phyloP scores from a whole-genome alignment of 768 basidiomycete species.

The Suillus subluteus region DNA sequence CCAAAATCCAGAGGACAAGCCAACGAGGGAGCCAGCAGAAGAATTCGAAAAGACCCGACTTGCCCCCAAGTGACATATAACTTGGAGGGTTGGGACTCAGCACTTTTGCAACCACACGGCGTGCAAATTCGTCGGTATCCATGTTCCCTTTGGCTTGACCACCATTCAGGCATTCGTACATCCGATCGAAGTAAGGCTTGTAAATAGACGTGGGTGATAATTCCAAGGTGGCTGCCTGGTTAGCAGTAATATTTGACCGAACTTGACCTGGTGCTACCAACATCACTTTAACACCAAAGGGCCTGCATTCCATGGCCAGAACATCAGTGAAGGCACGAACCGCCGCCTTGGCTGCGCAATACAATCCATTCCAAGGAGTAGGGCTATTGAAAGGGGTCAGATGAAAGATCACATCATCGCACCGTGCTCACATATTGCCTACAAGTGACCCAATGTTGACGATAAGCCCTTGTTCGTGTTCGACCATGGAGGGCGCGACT shows the following conservation, averaged over 20 bases:
- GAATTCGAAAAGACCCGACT: constrained; percentile 29
- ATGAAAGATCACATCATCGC: background rate
- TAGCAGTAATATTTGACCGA: constrained; percentile 65
- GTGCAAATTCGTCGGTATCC: constrained; percentile 55
- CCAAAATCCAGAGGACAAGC: constrained; percentile 21
- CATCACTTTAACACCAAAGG: constrained; percentile 71
- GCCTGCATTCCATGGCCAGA: constrained; percentile 73
- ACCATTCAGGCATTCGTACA: constrained; percentile 54
- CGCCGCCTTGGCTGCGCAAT: too few relatives aligned
- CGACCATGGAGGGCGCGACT: constrained; percentile 75
- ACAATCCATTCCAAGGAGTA: too few relatives aligned
- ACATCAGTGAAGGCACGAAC: constrained; percentile 55
- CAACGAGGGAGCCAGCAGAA: constrained; percentile 29
- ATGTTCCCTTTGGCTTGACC: constrained; percentile 56
- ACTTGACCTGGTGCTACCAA: constrained; percentile 70
- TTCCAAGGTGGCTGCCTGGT: constrained; percentile 45
- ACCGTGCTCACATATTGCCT: constrained; percentile 54
- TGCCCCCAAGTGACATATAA: constrained; percentile 54
- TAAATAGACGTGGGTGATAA: constrained; percentile 61
- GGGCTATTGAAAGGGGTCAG: too few relatives aligned
- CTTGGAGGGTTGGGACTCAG: constrained; percentile 50
- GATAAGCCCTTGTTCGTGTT: constrained; percentile 61
- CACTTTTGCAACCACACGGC: constrained; percentile 51
- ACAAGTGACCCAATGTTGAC: constrained; percentile 76
- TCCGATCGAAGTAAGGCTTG: constrained; percentile 51